Percentiles rank a stretch among this genome's conserved stretches.
These are phyloP conservation scores for Emergomyces pasteurianus DNA, from an alignment of 2,329 filamentous ascomycete genomes.

Conservation along the genomic window DNA sequence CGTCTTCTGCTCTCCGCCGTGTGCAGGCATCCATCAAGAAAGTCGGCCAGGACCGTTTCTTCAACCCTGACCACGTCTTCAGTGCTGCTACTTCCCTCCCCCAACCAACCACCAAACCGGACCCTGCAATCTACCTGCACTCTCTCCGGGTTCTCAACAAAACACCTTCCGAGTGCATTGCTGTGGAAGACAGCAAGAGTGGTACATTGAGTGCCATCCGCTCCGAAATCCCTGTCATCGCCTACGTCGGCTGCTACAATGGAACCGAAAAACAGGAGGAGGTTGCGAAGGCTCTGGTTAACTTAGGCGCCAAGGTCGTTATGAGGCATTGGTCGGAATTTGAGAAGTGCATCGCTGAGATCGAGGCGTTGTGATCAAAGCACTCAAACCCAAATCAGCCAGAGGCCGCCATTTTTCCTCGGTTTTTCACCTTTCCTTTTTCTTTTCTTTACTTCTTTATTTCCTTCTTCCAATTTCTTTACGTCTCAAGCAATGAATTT, in stretches of 20 bases:
- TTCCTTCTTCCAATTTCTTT: not conserved
- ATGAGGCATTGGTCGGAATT: slow-evolving; percentile 42
- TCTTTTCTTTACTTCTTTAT: slow-evolving; percentile 4
- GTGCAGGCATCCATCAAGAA: slow-evolving; percentile 68
- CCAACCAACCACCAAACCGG: slow-evolving; percentile 77
- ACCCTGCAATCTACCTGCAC: slow-evolving; percentile 76
- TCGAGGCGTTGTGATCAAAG: slow-evolving; percentile 23
- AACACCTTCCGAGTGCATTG: slow-evolving; percentile 58
- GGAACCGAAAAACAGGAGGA: slow-evolving; percentile 47
- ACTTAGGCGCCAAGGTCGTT: slow-evolving; percentile 51
- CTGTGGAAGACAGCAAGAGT: slow-evolving; percentile 81
- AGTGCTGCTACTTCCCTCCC: slow-evolving; percentile 68
- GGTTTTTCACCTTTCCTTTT: not conserved
- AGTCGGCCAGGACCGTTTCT: slow-evolving; percentile 69
- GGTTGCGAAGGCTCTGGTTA: slow-evolving; percentile 51
- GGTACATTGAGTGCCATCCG: slow-evolving; percentile 66
- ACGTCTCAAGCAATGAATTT: slow-evolving; percentile 17
- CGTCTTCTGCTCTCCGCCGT: slow-evolving; percentile 64
- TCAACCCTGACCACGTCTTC: slow-evolving; percentile 63
- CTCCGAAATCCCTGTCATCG: slow-evolving; percentile 69
- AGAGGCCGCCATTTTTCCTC: not conserved
- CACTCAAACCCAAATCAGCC: not conserved
- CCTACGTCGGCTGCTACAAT: slow-evolving; percentile 71
- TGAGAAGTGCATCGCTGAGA: slow-evolving; percentile 28
- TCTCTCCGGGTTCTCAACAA: slow-evolving; percentile 64